These are phyloP conservation scores for Brassica incana DNA, from an alignment of 345 rosid genomes.

Conservation along the genomic window DNA sequence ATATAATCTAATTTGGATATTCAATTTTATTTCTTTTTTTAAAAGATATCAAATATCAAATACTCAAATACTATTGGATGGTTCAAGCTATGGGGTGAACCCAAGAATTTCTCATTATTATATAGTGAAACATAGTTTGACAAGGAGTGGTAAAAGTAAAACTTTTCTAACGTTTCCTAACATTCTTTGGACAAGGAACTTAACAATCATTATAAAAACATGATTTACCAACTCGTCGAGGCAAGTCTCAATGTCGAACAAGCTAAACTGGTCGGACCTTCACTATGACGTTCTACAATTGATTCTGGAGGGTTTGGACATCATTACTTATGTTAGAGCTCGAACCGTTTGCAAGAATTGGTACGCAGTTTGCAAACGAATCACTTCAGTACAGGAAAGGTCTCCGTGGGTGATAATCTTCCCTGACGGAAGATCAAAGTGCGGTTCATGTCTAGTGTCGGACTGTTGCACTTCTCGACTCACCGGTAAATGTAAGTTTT, in stretches of 20 bases:
- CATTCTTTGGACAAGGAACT: not conserved
- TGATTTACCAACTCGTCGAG: not conserved
- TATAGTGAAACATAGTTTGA: not conserved
- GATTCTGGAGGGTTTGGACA: slow-evolving; percentile 4
- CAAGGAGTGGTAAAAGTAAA: not conserved
- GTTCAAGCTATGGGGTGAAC: no score
- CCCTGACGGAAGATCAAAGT: not conserved
- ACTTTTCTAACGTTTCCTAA: not conserved
- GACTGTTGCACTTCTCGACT: not conserved
- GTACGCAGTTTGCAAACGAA: slow-evolving; percentile 3
- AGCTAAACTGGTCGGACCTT: not conserved
- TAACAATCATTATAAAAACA: not conserved
- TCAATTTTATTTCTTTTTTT: no score
- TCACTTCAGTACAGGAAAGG: not conserved
- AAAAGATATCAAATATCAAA: no score
- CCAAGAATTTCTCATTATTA: not conserved
- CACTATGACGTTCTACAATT: not conserved
- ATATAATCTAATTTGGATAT: no score
- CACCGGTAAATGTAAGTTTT: not conserved
- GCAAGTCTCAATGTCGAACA: not conserved
- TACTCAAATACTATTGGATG: no score
- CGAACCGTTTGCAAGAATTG: slow-evolving; percentile 1
- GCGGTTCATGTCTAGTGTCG: not conserved
- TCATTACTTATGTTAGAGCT: not conserved
- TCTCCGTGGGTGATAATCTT: not conserved